phyloP scores from a whole-genome alignment of 495 filamentous ascomycete genomes.

The Wilcoxina mikolae region DNA sequence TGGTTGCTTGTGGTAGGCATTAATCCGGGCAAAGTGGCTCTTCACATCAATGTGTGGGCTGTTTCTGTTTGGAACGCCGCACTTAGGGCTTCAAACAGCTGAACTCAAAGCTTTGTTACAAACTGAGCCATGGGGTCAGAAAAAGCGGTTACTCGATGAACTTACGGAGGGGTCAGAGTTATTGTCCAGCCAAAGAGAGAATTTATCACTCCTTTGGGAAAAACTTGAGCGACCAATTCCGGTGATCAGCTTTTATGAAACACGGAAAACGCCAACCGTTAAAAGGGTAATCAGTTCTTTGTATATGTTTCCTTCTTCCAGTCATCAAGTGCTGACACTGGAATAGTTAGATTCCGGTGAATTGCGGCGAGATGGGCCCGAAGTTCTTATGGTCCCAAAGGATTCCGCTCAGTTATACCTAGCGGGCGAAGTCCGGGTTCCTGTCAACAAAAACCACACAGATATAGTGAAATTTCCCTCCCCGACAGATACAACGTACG shows the following conservation, averaged over 20 bases:
- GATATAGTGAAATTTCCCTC: slow-evolving; percentile 25
- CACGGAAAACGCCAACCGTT: slow-evolving; percentile 12
- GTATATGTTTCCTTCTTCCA: background rate
- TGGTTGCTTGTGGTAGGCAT: background rate
- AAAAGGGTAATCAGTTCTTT: background rate
- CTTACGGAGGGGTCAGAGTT: slow-evolving; percentile 9
- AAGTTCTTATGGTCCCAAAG: slow-evolving; percentile 1
- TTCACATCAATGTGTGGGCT: slow-evolving; percentile 12
- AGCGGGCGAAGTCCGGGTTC: slow-evolving; percentile 12
- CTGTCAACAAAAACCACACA: slow-evolving; percentile 19
- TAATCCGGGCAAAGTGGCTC: slow-evolving; percentile 1
- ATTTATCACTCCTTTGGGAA: slow-evolving; percentile 6
- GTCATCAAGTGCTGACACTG: background rate
- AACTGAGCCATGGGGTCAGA: background rate
- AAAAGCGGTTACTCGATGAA: background rate
- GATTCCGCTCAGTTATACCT: slow-evolving; percentile 18
- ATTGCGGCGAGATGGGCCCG: slow-evolving; percentile 9
- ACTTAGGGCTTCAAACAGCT: slow-evolving; percentile 12
- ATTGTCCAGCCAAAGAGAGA: slow-evolving; percentile 2
- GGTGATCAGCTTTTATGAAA: slow-evolving; percentile 23
- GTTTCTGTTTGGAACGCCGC: slow-evolving; percentile 25
- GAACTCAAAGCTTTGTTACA: slow-evolving; percentile 11
- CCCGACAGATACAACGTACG: slow-evolving; percentile 5
- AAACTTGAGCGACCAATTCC: background rate
- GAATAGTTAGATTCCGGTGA: background rate